Evolutionary conservation across 768 basidiomycete species (phyloP).

Genomic region (Phlebiopsis flavidoalba): DNA sequence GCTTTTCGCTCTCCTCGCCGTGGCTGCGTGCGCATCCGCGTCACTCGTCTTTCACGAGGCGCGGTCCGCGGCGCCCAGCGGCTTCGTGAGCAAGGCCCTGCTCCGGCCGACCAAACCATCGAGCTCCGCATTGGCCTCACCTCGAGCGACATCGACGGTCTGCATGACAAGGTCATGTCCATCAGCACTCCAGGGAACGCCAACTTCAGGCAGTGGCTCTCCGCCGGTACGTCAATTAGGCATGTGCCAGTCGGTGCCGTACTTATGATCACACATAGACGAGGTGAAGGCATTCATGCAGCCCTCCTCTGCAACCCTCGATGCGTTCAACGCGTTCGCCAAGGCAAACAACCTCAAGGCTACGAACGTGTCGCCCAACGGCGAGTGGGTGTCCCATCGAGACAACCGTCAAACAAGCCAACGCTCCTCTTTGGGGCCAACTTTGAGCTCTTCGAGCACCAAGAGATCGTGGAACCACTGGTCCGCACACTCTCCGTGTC

Average conservation of each 20-base stretch:
- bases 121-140: conserved; percentile 30
- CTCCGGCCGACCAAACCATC: conserved; percentile 17
- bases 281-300: conserved; percentile 13
- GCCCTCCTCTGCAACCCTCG: conserved; percentile 18
- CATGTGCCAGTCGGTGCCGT: conserved; percentile 21
- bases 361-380: conserved; percentile 19
- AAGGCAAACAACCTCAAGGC: conserved; percentile 19
- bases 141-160: conserved; percentile 26
- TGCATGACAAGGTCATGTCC: conserved; percentile 27
- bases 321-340: conserved; percentile 23
- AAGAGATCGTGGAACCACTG: conserved; percentile 12
- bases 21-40: conserved; percentile 1
- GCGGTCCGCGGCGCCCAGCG: conserved; percentile 15
- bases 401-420: conserved; percentile 26
- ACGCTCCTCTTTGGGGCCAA: conserved; percentile 25
- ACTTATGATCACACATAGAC: conserved; percentile 12
- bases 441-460: conserved; percentile 7
- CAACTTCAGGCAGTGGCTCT: conserved; percentile 21
- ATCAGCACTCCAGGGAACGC: conserved; percentile 27
- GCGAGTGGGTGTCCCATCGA: conserved; percentile 24
- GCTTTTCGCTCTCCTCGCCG: conserved; percentile 1
- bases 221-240: conserved; percentile 18
- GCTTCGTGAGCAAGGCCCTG: conserved; percentile 22
- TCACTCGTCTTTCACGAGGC: conserved; percentile 1
- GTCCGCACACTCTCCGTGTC: conserved; percentile 27